A percentile compares a stretch with the other conserved stretches of the same genome.
These are phyloP conservation scores for Clonostachys rhizophaga DNA, from an alignment of 2,329 filamentous ascomycete species.

Conservation along the genomic window DNA sequence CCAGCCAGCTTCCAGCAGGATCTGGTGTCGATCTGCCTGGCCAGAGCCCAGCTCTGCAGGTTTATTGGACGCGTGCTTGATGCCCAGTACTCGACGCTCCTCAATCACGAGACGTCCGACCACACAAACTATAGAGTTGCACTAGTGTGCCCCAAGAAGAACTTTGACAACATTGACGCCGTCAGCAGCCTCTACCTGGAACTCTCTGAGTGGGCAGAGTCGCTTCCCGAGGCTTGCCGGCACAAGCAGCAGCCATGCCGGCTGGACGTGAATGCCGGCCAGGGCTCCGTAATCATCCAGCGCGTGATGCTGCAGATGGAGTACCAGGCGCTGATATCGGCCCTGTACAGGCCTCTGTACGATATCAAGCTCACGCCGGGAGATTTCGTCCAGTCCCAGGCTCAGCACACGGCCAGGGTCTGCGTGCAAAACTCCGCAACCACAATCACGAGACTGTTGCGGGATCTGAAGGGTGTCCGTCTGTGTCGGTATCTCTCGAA, in stretches of 20 bases:
- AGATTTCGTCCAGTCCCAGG: not conserved
- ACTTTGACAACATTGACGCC: not conserved
- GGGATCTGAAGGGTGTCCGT: not conserved
- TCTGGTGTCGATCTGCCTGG: constrained; percentile 82
- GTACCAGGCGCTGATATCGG: not conserved
- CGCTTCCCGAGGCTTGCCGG: not conserved
- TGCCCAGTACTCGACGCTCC: not conserved
- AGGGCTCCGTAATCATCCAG: not conserved
- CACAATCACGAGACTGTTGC: not conserved
- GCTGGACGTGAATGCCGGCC: not conserved
- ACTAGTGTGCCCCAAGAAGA: not conserved
- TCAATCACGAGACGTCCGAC: not conserved
- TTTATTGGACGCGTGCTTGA: constrained; percentile 58
- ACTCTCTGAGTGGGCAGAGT: not conserved
- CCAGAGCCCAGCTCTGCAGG: constrained; percentile 84
- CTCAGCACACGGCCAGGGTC: not conserved
- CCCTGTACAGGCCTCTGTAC: not conserved
- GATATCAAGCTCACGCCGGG: no score
- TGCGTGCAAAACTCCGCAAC: not conserved
- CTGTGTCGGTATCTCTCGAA: not conserved
- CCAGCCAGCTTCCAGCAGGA: constrained; percentile 70
- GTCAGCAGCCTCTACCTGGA: not conserved
- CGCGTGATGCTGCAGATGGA: not conserved
- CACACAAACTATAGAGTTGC: not conserved
- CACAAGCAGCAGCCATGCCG: not conserved